Percentiles rank a stretch among this genome's conserved stretches.
phyloP scores from a whole-genome alignment of 495 filamentous ascomycete genomes.

The Lophium mytilinum region DNA sequence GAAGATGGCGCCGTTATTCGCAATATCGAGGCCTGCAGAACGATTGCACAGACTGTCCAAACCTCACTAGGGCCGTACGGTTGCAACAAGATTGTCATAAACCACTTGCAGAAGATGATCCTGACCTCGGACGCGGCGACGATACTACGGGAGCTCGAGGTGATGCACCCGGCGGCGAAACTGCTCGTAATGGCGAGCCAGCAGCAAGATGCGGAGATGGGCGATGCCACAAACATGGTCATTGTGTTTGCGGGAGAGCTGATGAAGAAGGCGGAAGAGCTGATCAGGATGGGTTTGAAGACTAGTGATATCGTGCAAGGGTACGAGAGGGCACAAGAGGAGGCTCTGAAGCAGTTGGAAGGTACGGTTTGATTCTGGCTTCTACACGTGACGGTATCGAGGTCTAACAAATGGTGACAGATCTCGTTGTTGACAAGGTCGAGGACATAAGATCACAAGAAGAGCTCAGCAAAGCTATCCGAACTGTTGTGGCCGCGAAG shows the following conservation, averaged over 20 bases:
- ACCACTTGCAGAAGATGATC: constrained; percentile 99
- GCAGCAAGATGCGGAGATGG: constrained; percentile 98
- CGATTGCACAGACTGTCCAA: constrained; percentile 91
- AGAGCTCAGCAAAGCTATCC: constrained; percentile 90
- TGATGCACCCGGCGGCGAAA: constrained; percentile 97
- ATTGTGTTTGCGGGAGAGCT: constrained; percentile 94
- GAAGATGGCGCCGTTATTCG: constrained; percentile 98
- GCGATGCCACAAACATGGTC: constrained; percentile 96
- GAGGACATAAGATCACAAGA: constrained; percentile 66
- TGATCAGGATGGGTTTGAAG: constrained; percentile 91
- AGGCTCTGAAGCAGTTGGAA: constrained; percentile 76
- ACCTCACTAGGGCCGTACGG: constrained; percentile 96
- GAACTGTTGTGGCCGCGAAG: constrained; percentile 93
- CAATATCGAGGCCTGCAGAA: constrained; percentile 97
- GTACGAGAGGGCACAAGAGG: constrained; percentile 88
- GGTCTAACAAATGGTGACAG: constrained; percentile 33
- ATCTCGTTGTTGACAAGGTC: constrained; percentile 85
- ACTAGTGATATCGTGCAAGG: constrained; percentile 92
- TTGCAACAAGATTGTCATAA: constrained; percentile 99
- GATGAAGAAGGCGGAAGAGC: constrained; percentile 92
- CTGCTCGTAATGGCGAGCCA: constrained; percentile 98
- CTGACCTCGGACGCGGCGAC: constrained; percentile 96
- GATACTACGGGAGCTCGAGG: constrained; percentile 93
- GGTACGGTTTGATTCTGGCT: constrained; percentile 39
- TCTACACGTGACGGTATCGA: background rate